Base-by-base conservation (phyloP, 2,329 filamentous ascomycete genomes). In the Colletotrichum graminicola region DNA sequence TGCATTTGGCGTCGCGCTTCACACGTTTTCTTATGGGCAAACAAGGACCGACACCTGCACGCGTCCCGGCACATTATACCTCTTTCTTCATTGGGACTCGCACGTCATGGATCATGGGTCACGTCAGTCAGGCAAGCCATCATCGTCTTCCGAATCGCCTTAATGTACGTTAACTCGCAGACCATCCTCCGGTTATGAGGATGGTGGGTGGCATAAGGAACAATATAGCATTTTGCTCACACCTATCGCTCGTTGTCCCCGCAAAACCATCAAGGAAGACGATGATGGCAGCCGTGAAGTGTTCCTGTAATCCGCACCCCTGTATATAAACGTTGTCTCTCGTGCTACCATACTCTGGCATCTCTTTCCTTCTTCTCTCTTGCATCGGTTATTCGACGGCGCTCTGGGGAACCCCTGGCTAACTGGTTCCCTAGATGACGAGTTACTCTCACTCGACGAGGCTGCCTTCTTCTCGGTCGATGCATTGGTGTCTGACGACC, bases 91-190 rank as follows among this genome's bases (percentile, higher is more conserved):
- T 72, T 62, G 66, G 66, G 62, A 56, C 52, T 52, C 76, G 77
- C 79, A 80, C 80, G 74, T 77, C 78, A 73, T 78, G 78, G 78
- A 78, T 78, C 75, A 72, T 73, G 80, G 81, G 80, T 83, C 81
- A 86, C 82, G 83, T 84, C 86, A 72, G 69, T 69, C 69, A 89
- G 88, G 88, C 88, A 89, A 87, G 88, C 88, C 87, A 90, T 90
- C 89, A 89, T 91, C 89, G 88, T 91, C 89, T 90, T 91, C 88
- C 85, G 87, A 57, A 84, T 80, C 76, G 77, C 78, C 82, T 82
- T 84, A 81, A 89, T 91, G 90, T 91, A 91, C 86, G 89, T 91
- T 91, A 91, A 90, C 84, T 81, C 78, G 67, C 82, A 80, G 75
- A 76, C 79, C 78, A 75, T 69, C 67, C 74, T 74, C 73, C 71